Base-by-base conservation (phyloP, 1,139 yeast genomes). In the Pichia sp. region DNA sequence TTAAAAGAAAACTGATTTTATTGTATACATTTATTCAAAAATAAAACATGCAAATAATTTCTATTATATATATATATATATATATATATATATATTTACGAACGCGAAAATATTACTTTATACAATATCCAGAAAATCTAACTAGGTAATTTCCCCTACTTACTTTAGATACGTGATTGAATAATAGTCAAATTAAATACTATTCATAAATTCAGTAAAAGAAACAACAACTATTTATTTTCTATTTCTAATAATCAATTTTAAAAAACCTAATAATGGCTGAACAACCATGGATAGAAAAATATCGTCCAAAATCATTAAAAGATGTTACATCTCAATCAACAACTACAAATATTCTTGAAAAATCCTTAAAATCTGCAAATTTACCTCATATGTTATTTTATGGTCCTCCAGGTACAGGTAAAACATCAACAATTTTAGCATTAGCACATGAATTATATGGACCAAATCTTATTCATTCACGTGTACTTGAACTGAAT, bases 391-490 rank as follows among this genome's bases (percentile, higher is more conserved):
- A 92, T 63, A 87, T 90, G 96, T 68, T 92, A 41, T 90, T 90
- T 66, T 90, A 90, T 61, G 97, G 97, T 0, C 97, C 97, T 6
- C 97, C 97, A 42, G 97, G 97, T 30, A 90, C 97, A 0, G 97
- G 97, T 50, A 90, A 90, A 59, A 90, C 97, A 0, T 87, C 97
- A 1, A 90, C 97, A 0, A 83, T 90, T 40, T 67, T 90, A 43
- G 97, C 97, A 2, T 69, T 90, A 53, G 90, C 96, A 1, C 83
- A 80, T 56, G 90, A 87, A 58, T 67, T 90, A 39, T 90, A 79
- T 59, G 97, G 87, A 0, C 92, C 92, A 2, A 62, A 60, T 20
- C 69, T 89, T 42, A 76, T 76, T 62, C 84, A 82, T 58, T 67
- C 82, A 25, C 73, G 97, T 55, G 96, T 92, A 0, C 68, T 92